phyloP scores from a whole-genome alignment of 2,329 filamentous ascomycete genomes.

The Leptographium radiaticola region DNA sequence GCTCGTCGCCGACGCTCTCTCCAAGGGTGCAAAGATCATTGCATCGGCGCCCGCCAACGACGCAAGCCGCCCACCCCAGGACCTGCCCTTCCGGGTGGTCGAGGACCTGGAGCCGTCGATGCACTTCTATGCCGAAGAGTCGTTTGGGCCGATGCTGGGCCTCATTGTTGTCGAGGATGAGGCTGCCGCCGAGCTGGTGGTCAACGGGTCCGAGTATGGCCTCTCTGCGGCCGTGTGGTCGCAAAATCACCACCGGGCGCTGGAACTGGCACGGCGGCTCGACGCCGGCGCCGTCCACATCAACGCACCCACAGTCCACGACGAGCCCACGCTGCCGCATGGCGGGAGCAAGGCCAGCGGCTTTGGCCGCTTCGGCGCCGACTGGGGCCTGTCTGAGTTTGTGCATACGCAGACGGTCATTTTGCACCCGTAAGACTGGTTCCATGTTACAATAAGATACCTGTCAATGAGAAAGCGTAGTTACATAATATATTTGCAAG shows the following conservation, averaged over 20 bases:
- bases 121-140: constrained; percentile 63
- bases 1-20: constrained; percentile 53
- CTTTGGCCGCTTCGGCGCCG: constrained; percentile 39
- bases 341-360: constrained; percentile 54
- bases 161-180: constrained; percentile 52
- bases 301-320: constrained; percentile 52
- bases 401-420: constrained; percentile 4
- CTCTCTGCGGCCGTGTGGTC: constrained; percentile 62
- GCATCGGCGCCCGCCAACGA: constrained; percentile 22
- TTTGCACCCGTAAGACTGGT: neutral
- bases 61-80: constrained; percentile 15
- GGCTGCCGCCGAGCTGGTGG: constrained; percentile 58
- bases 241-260: constrained; percentile 43
- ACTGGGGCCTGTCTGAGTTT: constrained; percentile 2
- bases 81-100: constrained; percentile 47
- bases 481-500: no score
- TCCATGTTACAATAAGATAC: no score
- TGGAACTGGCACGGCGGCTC: constrained; percentile 47
- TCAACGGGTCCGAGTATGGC: constrained; percentile 75
- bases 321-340: constrained; percentile 50
- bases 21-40: constrained; percentile 48
- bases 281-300: constrained; percentile 58
- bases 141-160: constrained; percentile 63
- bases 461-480: no score
- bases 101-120: constrained; percentile 50